These are phyloP conservation scores for Verticillium klebahnii DNA, from an alignment of 2,329 filamentous ascomycete species.

Conservation along the genomic window DNA sequence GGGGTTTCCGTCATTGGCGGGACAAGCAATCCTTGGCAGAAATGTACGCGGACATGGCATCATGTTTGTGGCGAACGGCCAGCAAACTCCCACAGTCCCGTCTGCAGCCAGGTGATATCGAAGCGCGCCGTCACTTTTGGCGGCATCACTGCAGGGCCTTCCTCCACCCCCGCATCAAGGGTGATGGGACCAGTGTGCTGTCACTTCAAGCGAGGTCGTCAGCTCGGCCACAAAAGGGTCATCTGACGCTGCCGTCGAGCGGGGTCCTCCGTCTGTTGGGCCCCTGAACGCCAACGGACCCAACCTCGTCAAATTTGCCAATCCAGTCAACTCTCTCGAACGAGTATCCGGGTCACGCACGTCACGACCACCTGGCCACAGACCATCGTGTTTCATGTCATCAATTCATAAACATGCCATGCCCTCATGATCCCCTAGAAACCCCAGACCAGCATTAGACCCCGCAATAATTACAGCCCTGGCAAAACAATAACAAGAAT, in stretches of 20 bases:
- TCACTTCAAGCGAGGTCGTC: neutral
- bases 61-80: no score
- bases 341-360: neutral
- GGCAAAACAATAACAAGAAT: slow-evolving; percentile 5
- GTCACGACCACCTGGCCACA: neutral
- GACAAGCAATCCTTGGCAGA: neutral
- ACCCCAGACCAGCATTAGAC: slow-evolving; percentile 6
- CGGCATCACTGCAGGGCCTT: no score
- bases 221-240: neutral
- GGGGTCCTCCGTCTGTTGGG: neutral
- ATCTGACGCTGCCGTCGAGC: neutral
- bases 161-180: no score
- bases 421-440: slow-evolving; percentile 22
- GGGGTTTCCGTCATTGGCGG: neutral
- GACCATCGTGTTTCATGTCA: slow-evolving; percentile 19
- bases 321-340: neutral
- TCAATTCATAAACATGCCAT: slow-evolving; percentile 31
- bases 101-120: no score
- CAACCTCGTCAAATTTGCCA: neutral
- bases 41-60: no score
- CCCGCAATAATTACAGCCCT: slow-evolving; percentile 12
- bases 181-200: neutral
- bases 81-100: no score
- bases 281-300: neutral
- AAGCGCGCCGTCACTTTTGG: no score